phyloP scores from a whole-genome alignment of 2,329 filamentous ascomycete species.

The Cercospora janseana region DNA sequence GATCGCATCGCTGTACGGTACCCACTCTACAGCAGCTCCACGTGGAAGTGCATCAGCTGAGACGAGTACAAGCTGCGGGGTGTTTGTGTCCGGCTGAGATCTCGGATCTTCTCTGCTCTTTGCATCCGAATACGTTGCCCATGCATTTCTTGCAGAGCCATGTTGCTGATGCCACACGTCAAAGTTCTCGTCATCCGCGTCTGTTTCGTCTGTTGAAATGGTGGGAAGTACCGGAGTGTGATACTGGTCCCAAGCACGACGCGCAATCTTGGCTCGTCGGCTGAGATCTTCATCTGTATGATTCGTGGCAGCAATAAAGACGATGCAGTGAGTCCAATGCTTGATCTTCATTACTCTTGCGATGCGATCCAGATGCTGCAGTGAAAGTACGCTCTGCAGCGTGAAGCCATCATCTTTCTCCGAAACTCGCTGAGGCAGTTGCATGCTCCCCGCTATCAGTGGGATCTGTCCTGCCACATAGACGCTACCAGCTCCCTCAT shows the following conservation, averaged over 20 bases:
- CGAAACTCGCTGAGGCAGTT: slow-evolving; percentile 40
- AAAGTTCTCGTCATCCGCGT: slow-evolving; percentile 54
- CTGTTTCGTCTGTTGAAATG: slow-evolving; percentile 23
- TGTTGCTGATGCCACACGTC: slow-evolving; percentile 68
- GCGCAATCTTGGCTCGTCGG: slow-evolving; percentile 10
- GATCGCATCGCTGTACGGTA: slow-evolving; percentile 21
- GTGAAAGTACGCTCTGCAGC: slow-evolving; percentile 66
- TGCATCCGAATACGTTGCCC: slow-evolving; percentile 36
- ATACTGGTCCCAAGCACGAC: slow-evolving; percentile 46
- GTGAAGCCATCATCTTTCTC: slow-evolving; percentile 19
- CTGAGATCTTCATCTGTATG: slow-evolving; percentile 33
- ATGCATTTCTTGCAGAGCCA: slow-evolving; percentile 34
- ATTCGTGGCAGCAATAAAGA: slow-evolving; percentile 60
- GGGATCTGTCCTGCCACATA: slow-evolving; percentile 90
- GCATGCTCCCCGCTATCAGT: slow-evolving; percentile 77
- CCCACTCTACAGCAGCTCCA: slow-evolving; percentile 75
- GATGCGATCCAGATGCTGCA: slow-evolving; percentile 89
- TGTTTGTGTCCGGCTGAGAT: slow-evolving; percentile 1
- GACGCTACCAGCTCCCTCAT: slow-evolving; percentile 43
- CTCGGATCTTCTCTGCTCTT: slow-evolving; percentile 18
- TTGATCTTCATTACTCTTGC: slow-evolving; percentile 68
- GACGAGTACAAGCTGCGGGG: slow-evolving; percentile 69
- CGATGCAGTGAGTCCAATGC: slow-evolving; percentile 73
- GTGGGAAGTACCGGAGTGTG: slow-evolving; percentile 13
- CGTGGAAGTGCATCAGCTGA: slow-evolving; percentile 77